Conservation (phyloP, 106 monocot genomes). For the Allium sativum region DNA sequence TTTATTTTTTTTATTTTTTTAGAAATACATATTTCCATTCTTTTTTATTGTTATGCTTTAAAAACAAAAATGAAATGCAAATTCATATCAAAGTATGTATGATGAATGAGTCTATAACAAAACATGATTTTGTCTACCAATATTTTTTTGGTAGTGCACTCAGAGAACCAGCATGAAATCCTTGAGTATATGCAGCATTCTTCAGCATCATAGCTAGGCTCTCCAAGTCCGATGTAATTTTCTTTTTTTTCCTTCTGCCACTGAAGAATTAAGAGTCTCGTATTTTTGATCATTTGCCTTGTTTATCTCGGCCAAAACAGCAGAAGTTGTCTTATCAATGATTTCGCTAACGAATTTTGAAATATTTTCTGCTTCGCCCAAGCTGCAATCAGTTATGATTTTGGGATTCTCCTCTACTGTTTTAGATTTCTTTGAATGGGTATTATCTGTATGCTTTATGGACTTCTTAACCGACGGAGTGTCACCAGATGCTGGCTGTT, state of each 20-base stretch:
- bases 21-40: no score
- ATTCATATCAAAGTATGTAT: no score
- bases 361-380: constrained; percentile 30
- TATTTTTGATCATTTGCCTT: constrained; percentile 9
- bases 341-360: constrained; percentile 53
- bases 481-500: no score
- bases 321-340: constrained; percentile 40
- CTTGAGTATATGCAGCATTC: constrained; percentile 44
- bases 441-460: constrained; percentile 9
- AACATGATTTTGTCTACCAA: constrained; percentile 3
- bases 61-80: no score
- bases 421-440: constrained; percentile 11
- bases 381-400: constrained; percentile 14
- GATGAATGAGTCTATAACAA: no score
- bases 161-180: constrained; percentile 31
- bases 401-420: constrained; percentile 14
- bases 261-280: constrained; percentile 16
- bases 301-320: constrained; percentile 34
- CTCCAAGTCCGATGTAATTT: constrained; percentile 49
- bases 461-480: no score
- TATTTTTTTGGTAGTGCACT: constrained; percentile 4
- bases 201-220: constrained; percentile 41
- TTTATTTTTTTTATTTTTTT: not conserved
- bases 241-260: constrained; percentile 40
- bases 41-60: no score